phyloP scores from a whole-genome alignment of 2,329 filamentous ascomycete species.

The Eutypa lata region DNA sequence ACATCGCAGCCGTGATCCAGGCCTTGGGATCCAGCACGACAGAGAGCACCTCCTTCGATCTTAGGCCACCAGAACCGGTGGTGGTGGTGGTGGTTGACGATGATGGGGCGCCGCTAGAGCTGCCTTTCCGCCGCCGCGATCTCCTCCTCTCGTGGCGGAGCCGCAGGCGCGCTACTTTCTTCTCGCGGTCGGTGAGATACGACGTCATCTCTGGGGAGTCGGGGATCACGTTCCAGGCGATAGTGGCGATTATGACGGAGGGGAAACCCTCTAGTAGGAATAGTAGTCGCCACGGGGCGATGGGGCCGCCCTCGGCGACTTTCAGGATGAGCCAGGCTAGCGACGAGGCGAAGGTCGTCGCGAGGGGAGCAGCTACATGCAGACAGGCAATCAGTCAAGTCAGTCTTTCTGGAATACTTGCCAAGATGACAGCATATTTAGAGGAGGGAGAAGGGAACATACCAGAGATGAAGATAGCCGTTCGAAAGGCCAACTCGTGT shows the following conservation, averaged over 20 bases:
- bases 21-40: constrained; percentile 64
- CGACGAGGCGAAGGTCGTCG: constrained; percentile 76
- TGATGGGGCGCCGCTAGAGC: no score
- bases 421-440: no score
- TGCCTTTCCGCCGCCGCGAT: constrained; percentile 9
- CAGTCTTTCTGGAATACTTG: no score
- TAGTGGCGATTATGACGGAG: constrained; percentile 69
- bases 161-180: constrained; percentile 67
- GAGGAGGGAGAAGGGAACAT: no score
- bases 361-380: constrained; percentile 58
- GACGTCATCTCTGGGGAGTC: constrained; percentile 67
- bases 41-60: constrained; percentile 54
- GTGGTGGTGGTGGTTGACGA: no score
- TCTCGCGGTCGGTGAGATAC: constrained; percentile 62
- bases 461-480: constrained; percentile 81
- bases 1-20: constrained; percentile 77
- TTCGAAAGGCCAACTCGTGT: constrained; percentile 77
- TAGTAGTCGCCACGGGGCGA: constrained; percentile 81
- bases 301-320: constrained; percentile 60
- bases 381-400: not conserved
- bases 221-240: constrained; percentile 73
- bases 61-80: constrained; percentile 45
- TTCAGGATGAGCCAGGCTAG: constrained; percentile 77
- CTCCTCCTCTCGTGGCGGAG: constrained; percentile 49
- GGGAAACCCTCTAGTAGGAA: constrained; percentile 86